Base-by-base conservation (phyloP, 352 stramenopile genomes). In the Phytophthora pluvialis region DNA sequence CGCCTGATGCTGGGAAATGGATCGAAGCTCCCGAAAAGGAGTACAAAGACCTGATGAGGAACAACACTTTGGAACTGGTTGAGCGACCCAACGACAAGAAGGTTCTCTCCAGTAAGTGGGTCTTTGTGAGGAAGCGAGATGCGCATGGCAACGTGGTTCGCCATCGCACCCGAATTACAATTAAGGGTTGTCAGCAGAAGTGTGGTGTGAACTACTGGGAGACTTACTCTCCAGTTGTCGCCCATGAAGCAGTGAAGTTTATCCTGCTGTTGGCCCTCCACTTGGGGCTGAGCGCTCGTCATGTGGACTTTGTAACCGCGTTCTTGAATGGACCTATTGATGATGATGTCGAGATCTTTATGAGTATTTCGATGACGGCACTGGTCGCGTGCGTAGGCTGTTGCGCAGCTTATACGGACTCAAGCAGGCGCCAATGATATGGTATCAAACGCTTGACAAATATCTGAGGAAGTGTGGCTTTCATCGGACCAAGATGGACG, bases 341-440 rank as follows among this genome's bases (percentile, higher is more conserved):
- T 3, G 50, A 59, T 42, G 36, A 21, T 21, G 21, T 32, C 15
- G 36, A 59, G 15, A 59, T 59, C 11, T 59, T 38, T n/a, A 59
- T 59, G 50, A 40, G 8, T 42, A 59, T 29, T 48, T 59, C 29
- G 50, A 59, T 16, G 36, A 59, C n/a, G 50, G 50, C 1, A 31
- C 36, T 7, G 50, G 39, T 28, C 36, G 50, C 15, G 35, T 40
- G 4, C 8, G 35, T 12, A 40, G 15, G 13, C 15, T 40, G 35
- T n/a, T 40, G 11, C 35, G 35, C 13, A 40, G 13, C 15, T 3
- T 40, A 6, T 40, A 40, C 15, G 35, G 35, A 6, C 15, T 40
- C 8, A 40, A 40, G 15, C 35, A 40, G 13, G 35, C 35, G 13
- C 35, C 35, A n/a, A n/a, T 40, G 15, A 59, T 59, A 18, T 59